Evolutionary conservation across 2,329 filamentous ascomycete species (phyloP), one percentile per base, ranked within the genome.

Genomic region (Ceratocystis cubensis): DNA sequence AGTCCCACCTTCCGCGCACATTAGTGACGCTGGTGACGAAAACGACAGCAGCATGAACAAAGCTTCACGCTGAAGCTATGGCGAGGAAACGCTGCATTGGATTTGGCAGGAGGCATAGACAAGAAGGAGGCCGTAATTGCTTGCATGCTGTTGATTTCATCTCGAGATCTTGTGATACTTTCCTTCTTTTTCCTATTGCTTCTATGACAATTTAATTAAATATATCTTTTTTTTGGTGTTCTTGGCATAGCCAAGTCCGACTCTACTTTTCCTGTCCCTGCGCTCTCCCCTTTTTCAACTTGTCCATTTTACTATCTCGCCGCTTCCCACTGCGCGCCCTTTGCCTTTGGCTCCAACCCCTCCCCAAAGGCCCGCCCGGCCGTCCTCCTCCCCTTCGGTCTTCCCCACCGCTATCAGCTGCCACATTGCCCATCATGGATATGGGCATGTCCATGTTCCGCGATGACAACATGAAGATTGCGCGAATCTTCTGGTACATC

Each of bases 401-500:
- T 41, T n/a, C 62, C 41, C 37, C 48, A 15, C 25, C 30, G n/a
- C 28, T 22, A 37, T 15, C 28, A 15, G 37, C 62, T 30, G 25
- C 33, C 28, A 46, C 30, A 15, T n/a, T 48, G 61, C 45, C 59
- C 63, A 70, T 61, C 25, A 67, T 66, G 69, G 67, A 67, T 20
- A 74, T 73, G 73, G 73, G 73, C 10, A 73, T 71, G 41, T 72
- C 71, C 63, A 72, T 75, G 69, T 81, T 81, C 71, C 74, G 76
- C 67, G 61, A 71, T 1, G 73, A 72, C 37, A 82, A 82, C 70
- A 76, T 74, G 70, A 72, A 72, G 13, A 73, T 84, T 63, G 82
- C 83, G 17, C 76, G 76, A 20, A 78, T 77, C 1, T 86, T 81
- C 71, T 86, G 84, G 84, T 86, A 85, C 71, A 78, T 83, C 44